phyloP scores from a whole-genome alignment of 371 early-diverging fungal species.

The Batkoa obscura region DNA sequence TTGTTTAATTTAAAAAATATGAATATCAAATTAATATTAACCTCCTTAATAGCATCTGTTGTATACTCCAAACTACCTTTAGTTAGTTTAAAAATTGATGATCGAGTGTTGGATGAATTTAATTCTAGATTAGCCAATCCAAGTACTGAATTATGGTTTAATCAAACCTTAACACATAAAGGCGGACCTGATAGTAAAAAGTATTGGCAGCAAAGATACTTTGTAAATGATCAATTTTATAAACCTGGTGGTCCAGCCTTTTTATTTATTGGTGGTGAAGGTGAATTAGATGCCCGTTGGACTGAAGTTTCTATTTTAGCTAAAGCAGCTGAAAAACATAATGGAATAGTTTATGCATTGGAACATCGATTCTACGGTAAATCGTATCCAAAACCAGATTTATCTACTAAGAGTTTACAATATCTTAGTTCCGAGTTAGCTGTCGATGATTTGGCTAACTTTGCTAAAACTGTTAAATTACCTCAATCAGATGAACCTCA shows the following conservation, averaged over 20 bases:
- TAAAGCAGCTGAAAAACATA: slow-evolving; percentile 22
- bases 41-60: no score
- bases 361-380: slow-evolving; percentile 61
- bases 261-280: slow-evolving; percentile 11
- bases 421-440: slow-evolving; percentile 34
- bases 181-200: not conserved
- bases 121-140: not conserved
- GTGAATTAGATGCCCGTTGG: slow-evolving; percentile 13
- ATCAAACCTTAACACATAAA: not conserved
- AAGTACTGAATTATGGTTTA: not conserved
- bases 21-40: no score
- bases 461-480: slow-evolving; percentile 16
- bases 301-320: not conserved
- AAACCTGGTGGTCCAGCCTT: slow-evolving; percentile 40
- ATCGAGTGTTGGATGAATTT: not conserved
- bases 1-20: no score
- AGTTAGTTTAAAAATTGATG: not conserved
- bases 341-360: slow-evolving; percentile 42
- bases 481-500: slow-evolving; percentile 32
- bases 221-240: slow-evolving; percentile 38
- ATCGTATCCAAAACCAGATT: slow-evolving; percentile 22
- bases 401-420: slow-evolving; percentile 13
- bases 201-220: slow-evolving; percentile 38
- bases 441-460: slow-evolving; percentile 37
- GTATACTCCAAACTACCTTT: no score